A percentile compares a stretch with the other conserved stretches of the same genome.
Evolutionary conservation across 257 asterid species (phyloP).

Genomic region (Coffea eugenioides): DNA sequence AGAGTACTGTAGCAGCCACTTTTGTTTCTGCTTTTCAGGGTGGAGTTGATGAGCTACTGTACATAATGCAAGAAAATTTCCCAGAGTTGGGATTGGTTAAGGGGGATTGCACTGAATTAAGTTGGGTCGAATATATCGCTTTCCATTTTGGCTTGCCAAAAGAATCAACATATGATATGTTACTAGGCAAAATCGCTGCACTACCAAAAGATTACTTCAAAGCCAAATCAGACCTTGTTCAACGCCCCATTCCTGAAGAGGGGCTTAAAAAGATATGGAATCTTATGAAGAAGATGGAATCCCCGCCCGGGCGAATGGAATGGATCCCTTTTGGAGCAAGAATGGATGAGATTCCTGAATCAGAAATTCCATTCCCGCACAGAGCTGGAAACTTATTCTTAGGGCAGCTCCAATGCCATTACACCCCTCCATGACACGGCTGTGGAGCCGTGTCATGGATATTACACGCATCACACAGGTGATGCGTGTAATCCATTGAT

Average conservation of each 20-base stretch:
- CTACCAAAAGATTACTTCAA: no score
- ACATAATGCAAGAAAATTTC: not conserved
- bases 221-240: slow-evolving; percentile 6
- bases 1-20: not conserved
- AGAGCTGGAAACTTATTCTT: not conserved
- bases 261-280: not conserved
- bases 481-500: no score
- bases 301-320: not conserved
- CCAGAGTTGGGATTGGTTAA: not conserved
- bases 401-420: no score
- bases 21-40: not conserved
- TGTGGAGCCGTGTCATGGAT: no score
- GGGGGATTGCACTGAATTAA: not conserved
- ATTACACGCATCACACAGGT: no score
- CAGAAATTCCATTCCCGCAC: not conserved
- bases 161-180: not conserved
- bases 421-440: no score
- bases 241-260: not conserved
- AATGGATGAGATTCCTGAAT: not conserved
- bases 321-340: not conserved
- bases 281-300: no score
- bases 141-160: not conserved
- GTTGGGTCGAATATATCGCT: slow-evolving; percentile 6
- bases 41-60: not conserved
- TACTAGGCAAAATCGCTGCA: no score